Evolutionary conservation across 345 rosid genomes (phyloP), one percentile per base, ranked within the genome.

Genomic region (Citrus inodora): DNA sequence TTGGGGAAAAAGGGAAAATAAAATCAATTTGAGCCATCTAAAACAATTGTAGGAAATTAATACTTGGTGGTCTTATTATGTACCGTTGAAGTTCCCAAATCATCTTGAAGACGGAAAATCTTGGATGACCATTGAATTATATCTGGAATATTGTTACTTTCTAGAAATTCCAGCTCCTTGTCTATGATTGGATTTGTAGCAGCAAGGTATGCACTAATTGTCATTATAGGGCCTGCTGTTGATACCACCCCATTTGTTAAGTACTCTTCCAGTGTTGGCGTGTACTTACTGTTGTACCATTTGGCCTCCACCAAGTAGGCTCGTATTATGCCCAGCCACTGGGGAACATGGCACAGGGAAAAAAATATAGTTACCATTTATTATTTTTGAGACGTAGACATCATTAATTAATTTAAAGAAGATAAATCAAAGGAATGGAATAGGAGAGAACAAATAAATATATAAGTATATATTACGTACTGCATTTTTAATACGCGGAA

Each of bases 231-330:
- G 11, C 80, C 83, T 17, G 83, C 61, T 19, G 75, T 74, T 55
- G 78, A 76, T 62, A 42, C 22, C 24, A 56, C 56, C 2, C 81
- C 87, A 68, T 81, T 81, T 51, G 64, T 19, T 64, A 85, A 14
- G 68, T 85, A 85, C 21, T 79, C 81, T 5, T 63, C 78, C 4
- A 81, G 17, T 0, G 79, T 59, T 1, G 85, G 83, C 5, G 22
- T 42, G 0, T 56, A 40, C 6, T 35, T 32, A 3, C 11, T 56
- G 25, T 76, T 55, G 9, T 60, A 28, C 87, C 85, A 82, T 61
- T 73, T 81, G 27, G 83, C 82, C 59, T 85, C 85, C 25, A 69
- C 56, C 42, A 85, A 4, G 67, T 76, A 79, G n/a, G 87, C 69
- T 60, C 79, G 61, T 2, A 42, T 5, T 55, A 82, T 46, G 24